A percentile compares a stretch with the other conserved stretches of the same genome.
Evolutionary conservation across 2,329 filamentous ascomycete genomes (phyloP).

Genomic region (Huntiella moniliformis): DNA sequence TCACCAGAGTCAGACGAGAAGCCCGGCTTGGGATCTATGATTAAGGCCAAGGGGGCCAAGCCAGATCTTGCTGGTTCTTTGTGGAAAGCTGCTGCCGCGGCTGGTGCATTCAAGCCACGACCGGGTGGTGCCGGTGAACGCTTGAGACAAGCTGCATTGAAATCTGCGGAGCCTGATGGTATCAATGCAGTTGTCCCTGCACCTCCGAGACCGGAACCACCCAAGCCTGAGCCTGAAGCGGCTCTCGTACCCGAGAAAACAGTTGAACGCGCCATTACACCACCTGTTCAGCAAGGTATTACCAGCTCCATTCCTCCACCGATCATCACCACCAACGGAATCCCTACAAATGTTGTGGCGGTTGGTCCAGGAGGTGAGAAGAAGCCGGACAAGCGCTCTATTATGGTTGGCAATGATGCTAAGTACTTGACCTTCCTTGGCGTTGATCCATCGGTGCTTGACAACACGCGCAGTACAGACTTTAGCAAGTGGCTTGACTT

Average conservation of each 20-base stretch:
- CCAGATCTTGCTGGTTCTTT: constrained; percentile 58
- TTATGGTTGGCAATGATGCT: constrained; percentile 53
- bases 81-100: constrained; percentile 58
- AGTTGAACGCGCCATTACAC: constrained; percentile 12
- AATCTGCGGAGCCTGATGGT: constrained; percentile 54
- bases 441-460: constrained; percentile 58
- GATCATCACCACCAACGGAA: constrained; percentile 1
- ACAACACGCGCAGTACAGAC: constrained; percentile 50
- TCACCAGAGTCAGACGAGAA: constrained; percentile 25
- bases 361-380: constrained; percentile 14
- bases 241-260: constrained; percentile 18
- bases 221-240: constrained; percentile 11
- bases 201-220: constrained; percentile 32
- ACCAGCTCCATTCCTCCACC: constrained; percentile 13
- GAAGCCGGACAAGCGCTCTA: constrained; percentile 29
- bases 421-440: constrained; percentile 63
- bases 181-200: constrained; percentile 78
- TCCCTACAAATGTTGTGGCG: constrained; percentile 1
- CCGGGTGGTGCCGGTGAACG: constrained; percentile 73
- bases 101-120: constrained; percentile 58
- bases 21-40: constrained; percentile 80
- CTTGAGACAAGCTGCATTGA: constrained; percentile 42
- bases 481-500: constrained; percentile 71
- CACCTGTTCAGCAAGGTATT: constrained; percentile 13
- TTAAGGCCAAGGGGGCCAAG: constrained; percentile 60